Evolutionary conservation across 1,284 basidiomycete species (phyloP), one percentile per base, ranked within the genome.

Genomic region (Lentinula novae-zelandiae): DNA sequence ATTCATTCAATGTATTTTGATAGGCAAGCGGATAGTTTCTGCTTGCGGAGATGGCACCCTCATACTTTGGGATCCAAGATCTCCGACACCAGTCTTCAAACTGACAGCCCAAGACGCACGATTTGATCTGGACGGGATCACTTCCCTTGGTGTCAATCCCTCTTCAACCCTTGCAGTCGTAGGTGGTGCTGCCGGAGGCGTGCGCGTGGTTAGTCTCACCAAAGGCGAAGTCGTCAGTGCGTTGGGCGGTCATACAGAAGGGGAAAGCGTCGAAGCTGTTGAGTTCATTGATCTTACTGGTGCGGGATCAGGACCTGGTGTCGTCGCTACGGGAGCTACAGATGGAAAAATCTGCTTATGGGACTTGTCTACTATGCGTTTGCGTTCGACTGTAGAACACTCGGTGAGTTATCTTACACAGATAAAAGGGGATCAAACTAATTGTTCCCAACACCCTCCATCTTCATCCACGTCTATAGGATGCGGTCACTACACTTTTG

Each of bases 311-410:
- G 86, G 81, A 5, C 81, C 82, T 52, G 87, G 89, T 36, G 84
- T 93, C 13, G 90, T 90, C 33, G 86, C 95, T 1, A 95, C 92
- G 0, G 95, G 92, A 7, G 95, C 86, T 1, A 98, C 96, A 8
- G 97, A 99, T 71, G 95, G 96, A 0, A 95, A 93, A 72, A 90
- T 89, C 31, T 93, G 92, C 69, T 88, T 98, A 49, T 98, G 95
- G 95, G 96, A 99, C 75, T 80, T 96, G 44, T 83, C 83, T 53
- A 94, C 93, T 12, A 92, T 91, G 79, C 82, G 90, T 62, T 73
- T 95, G 53, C 84, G 95, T 61, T 82, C 88, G 22, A 93, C 92
- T 34, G 76, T 95, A 6, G 80, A 89, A 64, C 94, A 96, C 70
- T 79, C 87, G 73, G 92, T 94, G 64, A 62, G 84, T 79, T 12